These are phyloP conservation scores for Verticillium albo-atrum DNA, from an alignment of 2,329 filamentous ascomycete genomes.

Conservation along the genomic window DNA sequence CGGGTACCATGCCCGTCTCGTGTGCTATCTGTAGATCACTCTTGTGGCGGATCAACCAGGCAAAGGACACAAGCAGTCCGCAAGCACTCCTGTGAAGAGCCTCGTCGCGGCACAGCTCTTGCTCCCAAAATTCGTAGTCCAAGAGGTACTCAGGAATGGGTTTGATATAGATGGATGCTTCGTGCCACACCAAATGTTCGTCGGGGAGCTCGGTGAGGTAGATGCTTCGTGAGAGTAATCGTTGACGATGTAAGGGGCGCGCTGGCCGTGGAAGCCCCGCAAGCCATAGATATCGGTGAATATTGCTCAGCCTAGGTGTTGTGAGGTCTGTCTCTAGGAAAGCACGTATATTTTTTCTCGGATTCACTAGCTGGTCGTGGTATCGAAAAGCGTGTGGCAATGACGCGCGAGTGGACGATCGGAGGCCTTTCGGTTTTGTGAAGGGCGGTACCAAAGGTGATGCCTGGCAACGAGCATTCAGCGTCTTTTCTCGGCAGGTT, in stretches of 20 bases:
- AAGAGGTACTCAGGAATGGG: background rate
- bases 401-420: background rate
- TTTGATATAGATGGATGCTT: background rate
- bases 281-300: background rate
- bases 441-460: background rate
- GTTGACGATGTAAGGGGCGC: background rate
- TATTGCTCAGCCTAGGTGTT: background rate
- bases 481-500: background rate
- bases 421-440: background rate
- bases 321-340: background rate
- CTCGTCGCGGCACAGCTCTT: background rate
- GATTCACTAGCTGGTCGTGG: background rate
- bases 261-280: background rate
- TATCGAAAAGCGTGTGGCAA: background rate
- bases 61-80: conserved; percentile 35
- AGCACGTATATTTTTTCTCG: background rate
- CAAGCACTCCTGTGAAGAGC: conserved; percentile 21
- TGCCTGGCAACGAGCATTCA: background rate
- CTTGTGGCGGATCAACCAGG: conserved; percentile 30
- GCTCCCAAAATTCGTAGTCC: background rate
- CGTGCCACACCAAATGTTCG: background rate
- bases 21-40: background rate
- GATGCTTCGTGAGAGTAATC: background rate
- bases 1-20: conserved; percentile 17
- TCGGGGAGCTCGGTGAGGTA: background rate